A percentile compares a stretch with the other conserved stretches of the same genome.
phyloP scores from a whole-genome alignment of 108 stramenopile species.

The Cyclotella cryptica region DNA sequence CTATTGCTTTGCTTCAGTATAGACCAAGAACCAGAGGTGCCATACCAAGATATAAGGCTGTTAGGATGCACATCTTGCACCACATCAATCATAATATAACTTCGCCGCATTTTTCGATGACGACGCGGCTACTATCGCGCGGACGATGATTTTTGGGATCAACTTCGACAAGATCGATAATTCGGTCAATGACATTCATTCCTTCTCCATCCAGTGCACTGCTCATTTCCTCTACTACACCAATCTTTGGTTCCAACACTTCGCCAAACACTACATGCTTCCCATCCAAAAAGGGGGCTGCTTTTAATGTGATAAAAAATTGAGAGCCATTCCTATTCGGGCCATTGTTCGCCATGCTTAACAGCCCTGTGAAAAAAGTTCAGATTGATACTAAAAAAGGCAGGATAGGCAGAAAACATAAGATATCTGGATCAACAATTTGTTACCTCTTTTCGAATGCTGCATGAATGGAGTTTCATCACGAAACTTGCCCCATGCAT shows the following conservation, averaged over 20 bases:
- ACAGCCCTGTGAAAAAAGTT: conserved; percentile 14
- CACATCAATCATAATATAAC: neutral
- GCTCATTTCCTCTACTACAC: neutral
- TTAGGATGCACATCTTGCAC: neutral
- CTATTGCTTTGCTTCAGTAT: too few relatives aligned
- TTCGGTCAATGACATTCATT: conserved; percentile 12
- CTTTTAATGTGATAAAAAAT: conserved; percentile 80
- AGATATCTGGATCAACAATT: neutral
- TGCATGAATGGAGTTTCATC: conserved; percentile 71
- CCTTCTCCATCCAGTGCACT: neutral
- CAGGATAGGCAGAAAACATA: too few relatives aligned
- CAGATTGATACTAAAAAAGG: neutral
- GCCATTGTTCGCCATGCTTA: conserved; percentile 87
- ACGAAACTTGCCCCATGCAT: conserved; percentile 76
- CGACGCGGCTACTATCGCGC: neutral
- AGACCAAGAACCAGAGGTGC: too few relatives aligned
- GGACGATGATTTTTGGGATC: conserved; percentile 32
- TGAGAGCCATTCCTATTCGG: conserved; percentile 79
- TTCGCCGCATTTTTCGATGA: conserved; percentile 23
- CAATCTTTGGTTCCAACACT: conserved; percentile 71
- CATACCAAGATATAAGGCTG: too few relatives aligned
- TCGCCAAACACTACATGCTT: conserved; percentile 92
- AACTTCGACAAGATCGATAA: conserved; percentile 10
- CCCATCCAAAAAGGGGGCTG: conserved; percentile 68
- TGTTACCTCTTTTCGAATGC: conserved; percentile 64